Conservation (phyloP, 2,329 filamentous ascomycete genomes). For the Bipolaris oryzae region DNA sequence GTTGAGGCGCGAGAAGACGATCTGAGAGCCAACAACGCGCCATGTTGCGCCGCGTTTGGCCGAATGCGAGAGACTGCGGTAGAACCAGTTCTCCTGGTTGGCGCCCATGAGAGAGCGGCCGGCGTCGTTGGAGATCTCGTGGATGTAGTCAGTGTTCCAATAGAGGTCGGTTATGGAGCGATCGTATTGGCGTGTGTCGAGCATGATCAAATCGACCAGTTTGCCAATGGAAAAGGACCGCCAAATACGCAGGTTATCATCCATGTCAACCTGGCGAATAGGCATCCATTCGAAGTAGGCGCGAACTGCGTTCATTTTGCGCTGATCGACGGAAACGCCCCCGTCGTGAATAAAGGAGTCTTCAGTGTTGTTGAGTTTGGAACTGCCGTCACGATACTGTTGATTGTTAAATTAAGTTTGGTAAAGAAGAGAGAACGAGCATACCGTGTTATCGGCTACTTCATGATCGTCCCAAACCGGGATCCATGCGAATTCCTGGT, state of each 20-base stretch:
- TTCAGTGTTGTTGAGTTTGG: conserved; percentile 53
- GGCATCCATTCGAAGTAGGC: conserved; percentile 56
- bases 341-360: conserved; percentile 49
- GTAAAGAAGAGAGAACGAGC: not conserved
- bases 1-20: conserved; percentile 67
- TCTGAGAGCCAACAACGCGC: conserved; percentile 74
- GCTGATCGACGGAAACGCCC: conserved; percentile 51
- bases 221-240: conserved; percentile 51
- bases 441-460: conserved; percentile 47
- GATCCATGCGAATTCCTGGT: conserved; percentile 53
- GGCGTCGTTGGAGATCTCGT: conserved; percentile 68
- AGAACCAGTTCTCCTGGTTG: conserved; percentile 72
- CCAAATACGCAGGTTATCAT: conserved; percentile 52
- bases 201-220: conserved; percentile 51
- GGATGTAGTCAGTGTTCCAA: conserved; percentile 68
- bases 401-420: not conserved
- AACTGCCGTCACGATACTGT: conserved; percentile 48
- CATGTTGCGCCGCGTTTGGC: conserved; percentile 70
- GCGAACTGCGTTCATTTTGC: conserved; percentile 55
- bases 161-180: conserved; percentile 53
- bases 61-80: conserved; percentile 59
- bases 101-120: conserved; percentile 73
- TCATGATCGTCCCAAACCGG: conserved; percentile 55
- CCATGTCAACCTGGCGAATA: conserved; percentile 52
- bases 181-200: conserved; percentile 53